Base-by-base conservation (phyloP, 1,139 yeast species). In the Zygoascus sp. region DNA sequence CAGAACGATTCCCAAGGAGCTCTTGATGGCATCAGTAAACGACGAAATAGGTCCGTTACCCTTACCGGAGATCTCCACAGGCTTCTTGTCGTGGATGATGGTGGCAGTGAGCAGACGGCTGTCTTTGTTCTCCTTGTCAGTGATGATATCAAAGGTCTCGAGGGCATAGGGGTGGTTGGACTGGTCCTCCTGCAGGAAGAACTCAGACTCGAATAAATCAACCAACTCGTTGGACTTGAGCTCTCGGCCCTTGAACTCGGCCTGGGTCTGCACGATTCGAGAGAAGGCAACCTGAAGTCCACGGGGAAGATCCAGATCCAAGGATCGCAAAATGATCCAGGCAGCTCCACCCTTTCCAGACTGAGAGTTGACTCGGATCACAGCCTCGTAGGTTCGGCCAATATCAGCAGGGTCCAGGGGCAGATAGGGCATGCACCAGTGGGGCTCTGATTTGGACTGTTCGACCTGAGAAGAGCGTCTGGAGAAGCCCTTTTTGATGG, bases 331-430 rank as follows among this genome's bases (percentile, higher is more conserved):
- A 61, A 92, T 84, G 56, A 92, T 85, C 97, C 97, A 92, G 25
- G 97, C 95, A 23, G 97, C 95, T 64, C 97, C 97, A 64, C 97
- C 97, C 72, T 92, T 92, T 63, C 98, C 98, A 22, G 95, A 84
- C 73, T 92, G 97, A 9, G 97, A 89, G 73, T 92, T 92, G 68
- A 92, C 97, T 68, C 98, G 81, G 63, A 92, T 92, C 55, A 92
- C 95, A 40, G 97, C 97, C 72, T 92, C 97, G 69, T 92, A 92
- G 49, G 87, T 90, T 70, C 97, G 82, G 50, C 97, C 97, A 59
- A 92, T 84, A 67, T 92, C 97, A 65, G 83, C 78, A 58, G 98
- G 98, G 69, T 92, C 98, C 68, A 92, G 77, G 51, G 98, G 97
- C 62, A 92, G 76, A 72, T 92, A 92, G 41, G 98, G 98, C 55